Evolutionary conservation across 345 rosid species (phyloP).

Genomic region (Rhodomyrtus tomentosa): DNA sequence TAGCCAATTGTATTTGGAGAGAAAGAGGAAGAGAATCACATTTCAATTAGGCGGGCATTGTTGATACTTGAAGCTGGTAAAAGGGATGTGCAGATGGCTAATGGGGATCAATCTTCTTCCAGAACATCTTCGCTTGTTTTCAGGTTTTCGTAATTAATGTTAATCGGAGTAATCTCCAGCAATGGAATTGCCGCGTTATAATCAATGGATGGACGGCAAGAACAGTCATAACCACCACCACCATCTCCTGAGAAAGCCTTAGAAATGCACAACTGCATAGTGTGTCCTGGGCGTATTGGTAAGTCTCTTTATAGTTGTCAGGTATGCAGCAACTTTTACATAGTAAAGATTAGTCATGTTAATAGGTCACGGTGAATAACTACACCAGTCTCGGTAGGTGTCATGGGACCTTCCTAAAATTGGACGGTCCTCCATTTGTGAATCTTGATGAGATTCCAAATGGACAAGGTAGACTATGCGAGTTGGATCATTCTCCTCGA

Average conservation of each 20-base stretch:
- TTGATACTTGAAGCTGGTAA: not conserved
- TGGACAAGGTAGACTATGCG: not conserved
- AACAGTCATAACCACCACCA: not conserved
- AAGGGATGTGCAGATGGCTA: not conserved
- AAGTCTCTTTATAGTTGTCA: not conserved
- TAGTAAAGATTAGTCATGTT: not conserved
- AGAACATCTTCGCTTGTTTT: not conserved
- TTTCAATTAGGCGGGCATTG: not conserved
- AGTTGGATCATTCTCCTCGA: not conserved
- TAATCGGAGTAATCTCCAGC: not conserved
- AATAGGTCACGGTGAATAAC: not conserved
- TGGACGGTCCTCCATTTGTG: not conserved
- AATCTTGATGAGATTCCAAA: not conserved
- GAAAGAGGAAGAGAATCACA: not conserved
- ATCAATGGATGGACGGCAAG: not conserved
- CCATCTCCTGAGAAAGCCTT: not conserved
- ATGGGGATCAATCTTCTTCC: not conserved
- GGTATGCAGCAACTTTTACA: not conserved
- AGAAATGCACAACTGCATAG: not conserved
- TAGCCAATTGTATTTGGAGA: not conserved
- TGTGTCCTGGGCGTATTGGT: not conserved
- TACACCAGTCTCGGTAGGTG: not conserved
- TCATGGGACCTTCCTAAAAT: not conserved
- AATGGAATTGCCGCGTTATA: not conserved
- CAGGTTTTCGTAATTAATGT: not conserved